phyloP scores from a whole-genome alignment of 1,284 basidiomycete species.

The Wallemia mellicola region DNA sequence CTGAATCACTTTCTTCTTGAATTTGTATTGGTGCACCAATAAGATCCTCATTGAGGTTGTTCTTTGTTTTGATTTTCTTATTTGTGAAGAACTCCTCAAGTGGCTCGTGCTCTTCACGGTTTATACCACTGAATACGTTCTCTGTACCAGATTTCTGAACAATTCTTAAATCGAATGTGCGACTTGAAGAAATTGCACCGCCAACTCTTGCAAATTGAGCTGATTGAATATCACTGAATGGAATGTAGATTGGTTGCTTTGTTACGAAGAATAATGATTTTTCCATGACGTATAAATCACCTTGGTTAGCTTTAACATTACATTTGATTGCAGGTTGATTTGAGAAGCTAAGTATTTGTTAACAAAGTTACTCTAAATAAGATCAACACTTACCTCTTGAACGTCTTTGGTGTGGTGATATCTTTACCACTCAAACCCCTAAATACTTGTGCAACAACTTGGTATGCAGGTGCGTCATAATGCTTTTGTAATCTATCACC shows the following conservation, averaged over 20 bases:
- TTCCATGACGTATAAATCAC: conserved; percentile 90
- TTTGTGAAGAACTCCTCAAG: conserved; percentile 59
- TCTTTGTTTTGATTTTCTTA: conserved; percentile 81
- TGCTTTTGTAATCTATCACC: conserved; percentile 60
- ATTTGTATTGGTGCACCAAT: conserved; percentile 41
- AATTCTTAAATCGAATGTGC: conserved; percentile 84
- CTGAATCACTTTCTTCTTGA: conserved; percentile 48
- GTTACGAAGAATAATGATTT: conserved; percentile 96
- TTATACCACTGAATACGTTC: conserved; percentile 69
- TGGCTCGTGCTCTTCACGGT: conserved; percentile 76
- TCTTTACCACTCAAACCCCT: conserved; percentile 71
- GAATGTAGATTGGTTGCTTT: conserved; percentile 75
- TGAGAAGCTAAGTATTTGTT: conserved; percentile 14
- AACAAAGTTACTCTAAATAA: not conserved
- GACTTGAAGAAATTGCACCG: conserved; percentile 56
- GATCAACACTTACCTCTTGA: conserved; percentile 32
- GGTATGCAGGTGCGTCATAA: conserved; percentile 76
- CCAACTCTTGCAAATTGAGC: conserved; percentile 77
- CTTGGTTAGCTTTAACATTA: conserved; percentile 88
- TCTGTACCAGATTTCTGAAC: conserved; percentile 53
- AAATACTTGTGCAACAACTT: conserved; percentile 84
- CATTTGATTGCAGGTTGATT: conserved; percentile 43
- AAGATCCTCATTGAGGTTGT: conserved; percentile 76
- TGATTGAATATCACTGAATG: conserved; percentile 69
- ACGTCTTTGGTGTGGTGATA: conserved; percentile 50